Base-by-base conservation (phyloP, 225 moss, liverwort and hornwort species). In the Polytrichum commune region DNA sequence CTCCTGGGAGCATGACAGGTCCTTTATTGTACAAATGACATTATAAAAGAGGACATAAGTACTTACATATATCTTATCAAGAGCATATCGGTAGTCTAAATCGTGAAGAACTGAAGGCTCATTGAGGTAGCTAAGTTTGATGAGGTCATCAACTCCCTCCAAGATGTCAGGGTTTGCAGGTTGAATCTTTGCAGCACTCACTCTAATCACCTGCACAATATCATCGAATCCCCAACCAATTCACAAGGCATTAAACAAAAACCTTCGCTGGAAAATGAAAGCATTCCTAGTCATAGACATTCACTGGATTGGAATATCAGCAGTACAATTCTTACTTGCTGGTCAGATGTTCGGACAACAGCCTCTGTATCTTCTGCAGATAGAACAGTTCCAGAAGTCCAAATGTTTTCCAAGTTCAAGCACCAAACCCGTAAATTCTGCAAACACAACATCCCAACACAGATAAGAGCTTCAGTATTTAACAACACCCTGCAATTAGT, bases 161-260 rank as follows among this genome's bases (percentile, higher is more conserved):
- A 93, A 79, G 10, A 93, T 93, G 67, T 93, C 93, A 57, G 93
- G 93, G 70, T 93, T 93, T 67, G 93, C 93, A 4, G 93, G 93
- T 75, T 89, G 77, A 55, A 93, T 69, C 66, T 74, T 85, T 30
- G 76, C 78, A 56, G 82, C 84, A 58, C 82, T 84, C 55, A 89
- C 85, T 73, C 84, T 93, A 58, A 91, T 63, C 66, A 91, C 79
- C 93, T 93, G 89, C 78, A 68, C 66, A 16, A 46, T 54, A 20
- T 57, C 9, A 7, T 27, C 16, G 22, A 54, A 68, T 22, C 13
- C 46, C 46, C 13, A 4, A 46, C 46, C 46, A 46, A 46, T 16
- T 46, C 46, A 46, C 46, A 46, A 46, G 16, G 46, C 13, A 46
- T 16, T 46, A 46, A 46, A 46, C 46, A 46, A 46, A 35, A 13